A percentile compares a stretch with the other conserved stretches of the same genome.
Conservation (phyloP, 1,284 basidiomycete species). For the Volvariella volvacea region DNA sequence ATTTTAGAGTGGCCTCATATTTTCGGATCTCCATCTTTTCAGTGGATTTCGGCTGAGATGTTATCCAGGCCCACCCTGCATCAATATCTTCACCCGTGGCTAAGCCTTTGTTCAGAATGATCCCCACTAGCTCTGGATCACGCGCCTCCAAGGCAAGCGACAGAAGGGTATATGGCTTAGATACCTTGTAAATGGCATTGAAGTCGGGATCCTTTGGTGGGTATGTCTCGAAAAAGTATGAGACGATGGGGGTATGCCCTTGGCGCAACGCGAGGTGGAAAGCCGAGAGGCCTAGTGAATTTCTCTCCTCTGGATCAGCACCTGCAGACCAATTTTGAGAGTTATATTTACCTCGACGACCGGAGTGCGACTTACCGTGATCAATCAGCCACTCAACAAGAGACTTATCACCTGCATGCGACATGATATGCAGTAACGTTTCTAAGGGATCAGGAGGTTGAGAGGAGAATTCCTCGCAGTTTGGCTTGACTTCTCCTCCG, state of each 20-base stretch:
- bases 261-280: constrained; percentile 58
- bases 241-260: constrained; percentile 42
- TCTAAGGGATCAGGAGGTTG: constrained; percentile 49
- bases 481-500: constrained; percentile 57
- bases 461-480: constrained; percentile 46
- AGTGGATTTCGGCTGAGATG: constrained; percentile 24
- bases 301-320: constrained; percentile 63
- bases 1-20: constrained; percentile 44
- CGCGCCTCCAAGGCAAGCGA: constrained; percentile 50
- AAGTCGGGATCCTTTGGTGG: constrained; percentile 45
- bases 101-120: constrained; percentile 52
- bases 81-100: constrained; percentile 40
- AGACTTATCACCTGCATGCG: constrained; percentile 42
- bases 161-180: constrained; percentile 36
- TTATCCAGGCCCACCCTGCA: constrained; percentile 42
- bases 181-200: constrained; percentile 36
- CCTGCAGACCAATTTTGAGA: constrained; percentile 32
- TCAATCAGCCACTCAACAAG: constrained; percentile 63
- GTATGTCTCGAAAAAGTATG: constrained; percentile 53
- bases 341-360: constrained; percentile 7
- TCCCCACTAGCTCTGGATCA: constrained; percentile 55
- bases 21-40: constrained; percentile 23
- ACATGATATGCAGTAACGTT: constrained; percentile 63
- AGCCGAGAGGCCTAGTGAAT: constrained; percentile 48
- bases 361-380: constrained; percentile 43